These are phyloP conservation scores for Acarospora socialis DNA, from an alignment of 2,329 filamentous ascomycete genomes.

Conservation along the genomic window DNA sequence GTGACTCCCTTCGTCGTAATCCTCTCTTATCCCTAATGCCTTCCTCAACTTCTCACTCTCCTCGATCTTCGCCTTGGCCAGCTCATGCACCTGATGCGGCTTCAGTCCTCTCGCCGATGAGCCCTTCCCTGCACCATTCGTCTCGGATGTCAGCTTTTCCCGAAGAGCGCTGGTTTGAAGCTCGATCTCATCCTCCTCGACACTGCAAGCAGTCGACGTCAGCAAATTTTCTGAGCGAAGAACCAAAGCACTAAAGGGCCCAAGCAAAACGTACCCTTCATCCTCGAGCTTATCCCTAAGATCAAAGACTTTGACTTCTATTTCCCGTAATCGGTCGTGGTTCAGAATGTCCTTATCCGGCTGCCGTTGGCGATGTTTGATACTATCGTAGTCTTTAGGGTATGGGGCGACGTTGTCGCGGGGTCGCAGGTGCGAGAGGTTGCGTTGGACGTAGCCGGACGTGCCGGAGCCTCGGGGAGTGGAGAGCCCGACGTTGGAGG, in stretches of 20 bases:
- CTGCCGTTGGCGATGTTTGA: slow-evolving; percentile 64
- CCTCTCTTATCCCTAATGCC: slow-evolving; percentile 72
- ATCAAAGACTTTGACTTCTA: slow-evolving; percentile 90
- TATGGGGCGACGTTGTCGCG: slow-evolving; percentile 72
- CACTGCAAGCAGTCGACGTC: slow-evolving; percentile 29
- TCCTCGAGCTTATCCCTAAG: slow-evolving; percentile 85
- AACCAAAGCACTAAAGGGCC: neutral
- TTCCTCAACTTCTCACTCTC: slow-evolving; percentile 80
- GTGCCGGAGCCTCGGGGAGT: slow-evolving; percentile 92
- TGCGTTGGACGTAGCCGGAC: slow-evolving; percentile 94
- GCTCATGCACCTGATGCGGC: slow-evolving; percentile 86
- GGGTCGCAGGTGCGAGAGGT: slow-evolving; percentile 73
- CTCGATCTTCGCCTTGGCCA: slow-evolving; percentile 89
- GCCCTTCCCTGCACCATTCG: slow-evolving; percentile 19
- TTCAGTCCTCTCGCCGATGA: slow-evolving; percentile 50
- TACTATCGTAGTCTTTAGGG: slow-evolving; percentile 51
- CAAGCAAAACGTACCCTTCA: slow-evolving; percentile 52
- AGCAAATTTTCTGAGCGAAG: neutral
- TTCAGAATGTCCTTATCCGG: slow-evolving; percentile 88
- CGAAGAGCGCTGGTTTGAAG: slow-evolving; percentile 53
- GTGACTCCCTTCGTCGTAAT: slow-evolving; percentile 75
- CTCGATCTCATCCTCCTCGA: slow-evolving; percentile 87
- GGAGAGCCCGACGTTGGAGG: slow-evolving; percentile 88
- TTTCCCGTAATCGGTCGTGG: slow-evolving; percentile 78
- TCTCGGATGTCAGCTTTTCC: slow-evolving; percentile 37